These are phyloP conservation scores for Lomentospora prolificans DNA, from an alignment of 2,329 filamentous ascomycete species.

Conservation along the genomic window DNA sequence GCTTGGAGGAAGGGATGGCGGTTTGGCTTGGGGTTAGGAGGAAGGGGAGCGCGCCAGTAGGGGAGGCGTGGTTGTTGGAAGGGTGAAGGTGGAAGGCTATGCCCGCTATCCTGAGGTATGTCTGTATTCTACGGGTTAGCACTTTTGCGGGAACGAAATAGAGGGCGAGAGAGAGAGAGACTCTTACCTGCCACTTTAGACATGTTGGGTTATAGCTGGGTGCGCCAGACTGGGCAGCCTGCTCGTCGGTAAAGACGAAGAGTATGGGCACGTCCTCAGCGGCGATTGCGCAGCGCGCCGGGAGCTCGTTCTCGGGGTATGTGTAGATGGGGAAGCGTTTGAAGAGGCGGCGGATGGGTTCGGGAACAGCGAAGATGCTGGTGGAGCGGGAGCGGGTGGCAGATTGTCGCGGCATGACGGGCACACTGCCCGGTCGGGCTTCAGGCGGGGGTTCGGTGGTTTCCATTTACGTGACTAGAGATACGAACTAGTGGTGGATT, in stretches of 20 bases:
- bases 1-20: constrained; percentile 29
- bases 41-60: constrained; percentile 80
- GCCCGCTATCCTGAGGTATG: constrained; percentile 69
- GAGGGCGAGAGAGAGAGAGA: not conserved
- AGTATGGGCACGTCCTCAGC: constrained; percentile 41
- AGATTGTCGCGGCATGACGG: not conserved
- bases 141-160: not conserved
- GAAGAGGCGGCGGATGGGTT: constrained; percentile 73
- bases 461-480: not conserved
- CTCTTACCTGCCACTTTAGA: constrained; percentile 85
- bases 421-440: not conserved
- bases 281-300: constrained; percentile 42
- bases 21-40: constrained; percentile 46
- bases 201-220: constrained; percentile 89
- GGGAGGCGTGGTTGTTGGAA: constrained; percentile 89
- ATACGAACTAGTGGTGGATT: not conserved
- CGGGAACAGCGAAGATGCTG: constrained; percentile 47
- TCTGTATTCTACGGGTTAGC: constrained; percentile 35
- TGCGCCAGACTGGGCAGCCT: constrained; percentile 48
- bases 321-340: constrained; percentile 70
- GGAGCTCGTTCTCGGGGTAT: constrained; percentile 67
- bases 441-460: constrained; percentile 3
- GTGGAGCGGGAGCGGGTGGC: not conserved
- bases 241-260: constrained; percentile 64
- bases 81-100: constrained; percentile 57